Conservation (phyloP, 2,329 filamentous ascomycete genomes). For the Curvularia hawaiiensis region DNA sequence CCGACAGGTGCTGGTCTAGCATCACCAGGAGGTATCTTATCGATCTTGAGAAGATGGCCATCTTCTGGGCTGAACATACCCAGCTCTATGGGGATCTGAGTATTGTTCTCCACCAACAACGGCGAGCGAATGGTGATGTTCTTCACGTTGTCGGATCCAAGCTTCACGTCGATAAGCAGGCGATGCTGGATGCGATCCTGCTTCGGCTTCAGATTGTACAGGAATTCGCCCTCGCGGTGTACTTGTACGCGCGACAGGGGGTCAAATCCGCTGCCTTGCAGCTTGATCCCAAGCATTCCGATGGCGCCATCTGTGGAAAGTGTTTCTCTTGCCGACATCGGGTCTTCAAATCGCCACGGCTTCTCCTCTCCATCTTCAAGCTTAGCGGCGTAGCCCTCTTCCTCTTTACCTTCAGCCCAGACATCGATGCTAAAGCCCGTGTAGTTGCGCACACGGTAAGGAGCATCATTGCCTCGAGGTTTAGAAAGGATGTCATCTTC, state of each 20-base stretch:
- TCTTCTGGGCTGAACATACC: constrained; percentile 88
- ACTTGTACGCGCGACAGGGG: constrained; percentile 85
- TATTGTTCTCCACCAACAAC: constrained; percentile 91
- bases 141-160: constrained; percentile 96
- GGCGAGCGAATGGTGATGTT: constrained; percentile 96
- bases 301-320: constrained; percentile 81
- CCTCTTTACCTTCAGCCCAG: constrained; percentile 72
- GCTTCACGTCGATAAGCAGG: constrained; percentile 85
- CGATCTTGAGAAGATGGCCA: constrained; percentile 92
- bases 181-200: constrained; percentile 85
- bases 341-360: constrained; percentile 96
- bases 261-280: constrained; percentile 95
- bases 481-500: constrained; percentile 94
- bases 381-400: constrained; percentile 73
- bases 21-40: constrained; percentile 94
- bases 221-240: constrained; percentile 89
- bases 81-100: constrained; percentile 92
- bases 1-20: constrained; percentile 89
- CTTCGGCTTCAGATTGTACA: constrained; percentile 88
- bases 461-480: constrained; percentile 86
- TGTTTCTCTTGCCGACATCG: constrained; percentile 94
- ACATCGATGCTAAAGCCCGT: constrained; percentile 90
- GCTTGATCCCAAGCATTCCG: constrained; percentile 77
- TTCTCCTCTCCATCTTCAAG: constrained; percentile 87
- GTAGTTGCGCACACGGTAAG: constrained; percentile 92